phyloP scores from a whole-genome alignment of 108 stramenopile species.

The Conticribra guillardii region DNA sequence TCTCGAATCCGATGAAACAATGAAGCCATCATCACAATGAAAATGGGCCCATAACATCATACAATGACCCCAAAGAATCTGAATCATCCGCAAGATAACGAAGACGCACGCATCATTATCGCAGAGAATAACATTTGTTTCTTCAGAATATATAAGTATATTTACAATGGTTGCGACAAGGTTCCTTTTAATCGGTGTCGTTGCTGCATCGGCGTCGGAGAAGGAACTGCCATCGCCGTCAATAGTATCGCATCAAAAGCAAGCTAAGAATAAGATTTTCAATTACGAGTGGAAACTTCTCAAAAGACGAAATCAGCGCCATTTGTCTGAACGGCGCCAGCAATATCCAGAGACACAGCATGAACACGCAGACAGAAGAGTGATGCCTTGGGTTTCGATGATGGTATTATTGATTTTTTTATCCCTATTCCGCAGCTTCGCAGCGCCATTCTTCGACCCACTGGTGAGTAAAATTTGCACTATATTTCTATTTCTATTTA shows the following conservation, averaged over 20 bases:
- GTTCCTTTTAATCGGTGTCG: background rate
- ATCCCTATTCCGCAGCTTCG: conserved; percentile 43
- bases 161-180: background rate
- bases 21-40: too few species aligned
- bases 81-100: too few species aligned
- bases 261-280: background rate
- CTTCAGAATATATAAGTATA: too few species aligned
- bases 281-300: background rate
- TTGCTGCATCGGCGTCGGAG: background rate
- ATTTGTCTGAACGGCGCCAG: background rate
- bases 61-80: too few species aligned
- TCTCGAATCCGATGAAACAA: too few species aligned
- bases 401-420: conserved; percentile 43
- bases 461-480: conserved; percentile 23
- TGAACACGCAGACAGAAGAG: conserved; percentile 19
- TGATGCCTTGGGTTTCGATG: conserved; percentile 46
- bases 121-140: too few species aligned
- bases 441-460: conserved; percentile 52
- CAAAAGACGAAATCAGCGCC: background rate
- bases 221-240: background rate
- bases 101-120: too few species aligned
- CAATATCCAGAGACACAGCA: background rate
- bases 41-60: too few species aligned
- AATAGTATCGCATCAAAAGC: background rate
- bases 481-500: background rate